These are phyloP conservation scores for Entophlyctis luteolus DNA, from an alignment of 192 early-diverging fungal genomes.

Conservation along the genomic window DNA sequence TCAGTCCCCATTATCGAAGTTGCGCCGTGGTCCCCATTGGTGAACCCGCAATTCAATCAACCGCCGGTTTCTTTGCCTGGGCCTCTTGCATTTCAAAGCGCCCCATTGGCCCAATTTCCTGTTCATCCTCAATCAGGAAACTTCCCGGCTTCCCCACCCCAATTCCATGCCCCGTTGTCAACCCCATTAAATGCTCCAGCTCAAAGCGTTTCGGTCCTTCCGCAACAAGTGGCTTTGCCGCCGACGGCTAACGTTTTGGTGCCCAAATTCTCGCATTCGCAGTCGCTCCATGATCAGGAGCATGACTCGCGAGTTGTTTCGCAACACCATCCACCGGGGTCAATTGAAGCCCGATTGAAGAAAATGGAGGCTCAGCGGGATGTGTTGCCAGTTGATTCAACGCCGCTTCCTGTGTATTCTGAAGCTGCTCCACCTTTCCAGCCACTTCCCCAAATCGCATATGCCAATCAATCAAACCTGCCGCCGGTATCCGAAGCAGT, in stretches of 20 bases:
- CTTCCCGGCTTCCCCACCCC: neutral
- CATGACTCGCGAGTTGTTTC: neutral
- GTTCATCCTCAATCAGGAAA: neutral
- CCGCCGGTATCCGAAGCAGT: neutral
- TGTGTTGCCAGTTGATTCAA: neutral
- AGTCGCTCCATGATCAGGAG: neutral
- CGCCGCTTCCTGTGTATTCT: neutral
- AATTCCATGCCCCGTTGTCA: neutral
- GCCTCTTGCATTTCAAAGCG: neutral
- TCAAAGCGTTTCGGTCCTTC: neutral
- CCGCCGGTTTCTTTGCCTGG: neutral
- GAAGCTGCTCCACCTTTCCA: neutral
- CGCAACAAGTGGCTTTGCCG: neutral
- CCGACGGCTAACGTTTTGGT: neutral
- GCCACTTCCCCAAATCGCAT: neutral
- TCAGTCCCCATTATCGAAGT: slow-evolving; percentile 8
- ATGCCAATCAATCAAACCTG: neutral
- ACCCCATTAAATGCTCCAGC: neutral
- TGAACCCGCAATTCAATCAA: neutral
- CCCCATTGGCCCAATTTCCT: neutral
- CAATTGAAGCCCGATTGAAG: slow-evolving; percentile 20
- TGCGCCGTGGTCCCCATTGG: neutral
- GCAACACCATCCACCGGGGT: neutral
- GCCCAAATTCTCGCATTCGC: neutral
- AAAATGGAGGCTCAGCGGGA: neutral